Evolutionary conservation across 2,329 filamentous ascomycete genomes (phyloP), one percentile per base, ranked within the genome.

Genomic region (Fusarium decemcellulare): DNA sequence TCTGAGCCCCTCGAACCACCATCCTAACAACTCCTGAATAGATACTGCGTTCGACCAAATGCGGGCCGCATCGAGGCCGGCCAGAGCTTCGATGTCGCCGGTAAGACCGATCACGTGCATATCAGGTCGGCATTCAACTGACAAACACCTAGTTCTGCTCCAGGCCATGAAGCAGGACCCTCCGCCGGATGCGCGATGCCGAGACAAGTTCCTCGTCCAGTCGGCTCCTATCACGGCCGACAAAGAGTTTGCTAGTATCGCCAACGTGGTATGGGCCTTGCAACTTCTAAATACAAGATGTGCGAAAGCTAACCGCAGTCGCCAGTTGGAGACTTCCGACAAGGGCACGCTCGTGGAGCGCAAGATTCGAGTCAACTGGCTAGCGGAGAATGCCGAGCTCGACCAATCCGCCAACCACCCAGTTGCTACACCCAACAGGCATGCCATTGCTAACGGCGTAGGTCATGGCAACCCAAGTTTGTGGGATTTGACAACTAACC

Each of bases 111-210:
- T 59, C 46, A 14, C 23, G 18, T 30, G 14, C 44, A 42, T 14
- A 34, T 11, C 15, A 47, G 16, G n/a, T 42, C 12, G 30, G n/a
- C 42, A 43, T 14, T 34, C 44, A 12, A 15, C 71, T 75, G 58
- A 75, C 36, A 39, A 55, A 46, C 32, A 14, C 18, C 23, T 47
- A 97, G 96, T 99, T 62, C 91, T 98, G 39, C 90, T 99, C 43
- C 96, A 99, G 84, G 94, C 95, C 27, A 98, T 99, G 96, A 98
- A 97, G 86, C 90, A 94, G 77, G 95, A 98, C 76, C 95, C 95
- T 59, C 89, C 95, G 18, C 81, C 86, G 61, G 95, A 97, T 79
- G 91, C 92, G 67, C 95, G 94, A 81, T 99, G 96, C 85, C 92
- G 93, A 81, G 95, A 98, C 87, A 98, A 98, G 85, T 98, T 98